These are phyloP conservation scores for Leccinum arenicola DNA, from an alignment of 768 basidiomycete genomes.

Conservation along the genomic window DNA sequence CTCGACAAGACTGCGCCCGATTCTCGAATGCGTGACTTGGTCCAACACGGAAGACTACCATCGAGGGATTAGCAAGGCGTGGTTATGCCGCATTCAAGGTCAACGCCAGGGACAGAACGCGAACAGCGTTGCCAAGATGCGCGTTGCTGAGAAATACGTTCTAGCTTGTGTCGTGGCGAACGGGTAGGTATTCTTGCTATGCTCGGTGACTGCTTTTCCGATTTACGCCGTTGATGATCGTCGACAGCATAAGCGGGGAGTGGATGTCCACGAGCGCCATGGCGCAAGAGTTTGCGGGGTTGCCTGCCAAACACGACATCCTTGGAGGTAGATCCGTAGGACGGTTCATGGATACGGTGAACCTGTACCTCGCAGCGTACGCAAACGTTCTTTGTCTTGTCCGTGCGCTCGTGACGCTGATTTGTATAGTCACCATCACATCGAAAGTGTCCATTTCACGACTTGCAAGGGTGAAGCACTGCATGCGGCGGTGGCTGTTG, in stretches of 20 bases:
- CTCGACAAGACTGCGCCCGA: not conserved
- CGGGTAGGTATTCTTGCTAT: slow-evolving; percentile 39
- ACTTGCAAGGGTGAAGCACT: slow-evolving; percentile 40
- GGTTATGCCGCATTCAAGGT: slow-evolving; percentile 46
- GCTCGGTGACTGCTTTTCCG: not conserved
- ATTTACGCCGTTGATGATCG: too few relatives aligned
- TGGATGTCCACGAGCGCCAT: slow-evolving; percentile 71
- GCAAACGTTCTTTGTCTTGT: slow-evolving; percentile 17
- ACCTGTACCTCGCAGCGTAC: slow-evolving; percentile 66
- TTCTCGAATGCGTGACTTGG: slow-evolving; percentile 50
- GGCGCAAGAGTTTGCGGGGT: slow-evolving; percentile 66
- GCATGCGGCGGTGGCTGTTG: slow-evolving; percentile 61
- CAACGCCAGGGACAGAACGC: slow-evolving; percentile 35
- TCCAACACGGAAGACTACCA: slow-evolving; percentile 70
- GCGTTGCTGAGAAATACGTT: slow-evolving; percentile 61
- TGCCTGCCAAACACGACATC: slow-evolving; percentile 20
- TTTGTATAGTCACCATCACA: slow-evolving; percentile 59
- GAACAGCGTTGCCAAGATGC: slow-evolving; percentile 39
- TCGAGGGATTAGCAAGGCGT: slow-evolving; percentile 63
- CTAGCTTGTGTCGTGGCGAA: slow-evolving; percentile 72
- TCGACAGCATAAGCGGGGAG: slow-evolving; percentile 58
- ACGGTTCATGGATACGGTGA: slow-evolving; percentile 42
- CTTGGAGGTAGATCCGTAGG: slow-evolving; percentile 16
- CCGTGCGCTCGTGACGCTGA: not conserved
- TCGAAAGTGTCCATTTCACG: slow-evolving; percentile 73